Conservation (phyloP, 2,329 filamentous ascomycete species). For the Davidsoniella australis region DNA sequence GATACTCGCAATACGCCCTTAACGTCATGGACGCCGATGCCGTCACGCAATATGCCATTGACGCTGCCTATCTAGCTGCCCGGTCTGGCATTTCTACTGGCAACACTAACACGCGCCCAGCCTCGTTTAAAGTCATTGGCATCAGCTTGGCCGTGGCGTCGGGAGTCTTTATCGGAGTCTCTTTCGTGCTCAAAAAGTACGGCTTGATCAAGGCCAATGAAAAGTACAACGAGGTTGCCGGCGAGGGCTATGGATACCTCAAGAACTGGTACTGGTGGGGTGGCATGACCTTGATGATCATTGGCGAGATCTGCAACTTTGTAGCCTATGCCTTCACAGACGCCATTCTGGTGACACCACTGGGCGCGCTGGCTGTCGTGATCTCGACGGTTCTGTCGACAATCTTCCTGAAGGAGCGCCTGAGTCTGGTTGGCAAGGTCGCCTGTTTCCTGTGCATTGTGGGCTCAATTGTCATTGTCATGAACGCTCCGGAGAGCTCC, state of each 20-base stretch:
- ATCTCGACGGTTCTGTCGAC: slow-evolving; percentile 80
- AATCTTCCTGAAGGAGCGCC: slow-evolving; percentile 85
- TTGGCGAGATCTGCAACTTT: slow-evolving; percentile 94
- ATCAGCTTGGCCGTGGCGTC: slow-evolving; percentile 74
- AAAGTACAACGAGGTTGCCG: slow-evolving; percentile 90
- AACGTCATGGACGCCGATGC: slow-evolving; percentile 3
- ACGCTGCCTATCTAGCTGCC: slow-evolving; percentile 14
- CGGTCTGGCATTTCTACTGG: slow-evolving; percentile 22
- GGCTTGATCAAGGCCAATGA: slow-evolving; percentile 82
- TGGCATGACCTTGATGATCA: slow-evolving; percentile 92
- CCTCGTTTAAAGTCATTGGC: slow-evolving; percentile 67
- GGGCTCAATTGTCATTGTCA: slow-evolving; percentile 79
- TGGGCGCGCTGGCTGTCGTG: slow-evolving; percentile 83
- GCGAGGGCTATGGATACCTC: slow-evolving; percentile 92
- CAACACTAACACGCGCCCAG: slow-evolving; percentile 24
- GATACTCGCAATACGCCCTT: too few relatives aligned
- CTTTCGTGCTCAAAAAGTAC: slow-evolving; percentile 90
- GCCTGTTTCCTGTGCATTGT: slow-evolving; percentile 91
- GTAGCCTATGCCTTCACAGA: slow-evolving; percentile 94
- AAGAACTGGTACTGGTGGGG: slow-evolving; percentile 92
- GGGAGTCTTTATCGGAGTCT: slow-evolving; percentile 81
- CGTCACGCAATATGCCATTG: slow-evolving; percentile 2
- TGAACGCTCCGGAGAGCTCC: slow-evolving; percentile 79
- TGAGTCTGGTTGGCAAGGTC: slow-evolving; percentile 92
- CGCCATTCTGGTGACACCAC: slow-evolving; percentile 81